Conservation (phyloP, 2,329 filamentous ascomycete genomes). For the Exophiala alcalophila region DNA sequence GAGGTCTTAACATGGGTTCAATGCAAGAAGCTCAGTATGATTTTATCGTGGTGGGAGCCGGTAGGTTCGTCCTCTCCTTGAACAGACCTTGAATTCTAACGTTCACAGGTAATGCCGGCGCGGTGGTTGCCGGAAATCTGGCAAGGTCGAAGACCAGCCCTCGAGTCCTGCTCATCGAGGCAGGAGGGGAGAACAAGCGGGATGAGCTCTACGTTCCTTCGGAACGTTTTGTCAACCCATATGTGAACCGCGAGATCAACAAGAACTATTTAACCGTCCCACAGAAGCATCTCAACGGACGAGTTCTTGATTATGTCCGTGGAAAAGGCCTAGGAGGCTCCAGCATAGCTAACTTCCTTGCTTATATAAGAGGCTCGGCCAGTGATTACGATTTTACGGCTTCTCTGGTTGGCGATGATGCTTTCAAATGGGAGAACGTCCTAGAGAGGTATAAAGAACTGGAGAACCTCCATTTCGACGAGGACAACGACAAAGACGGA, state of each 20-base stretch:
- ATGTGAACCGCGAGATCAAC: constrained; percentile 49
- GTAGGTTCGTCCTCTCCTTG: constrained; percentile 38
- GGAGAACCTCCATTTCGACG: constrained; percentile 39
- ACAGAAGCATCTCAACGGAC: constrained; percentile 45
- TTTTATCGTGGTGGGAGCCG: constrained; percentile 41
- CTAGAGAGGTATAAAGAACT: constrained; percentile 51
- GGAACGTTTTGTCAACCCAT: constrained; percentile 52
- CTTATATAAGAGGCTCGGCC: constrained; percentile 48
- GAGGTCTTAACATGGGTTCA: constrained; percentile 20
- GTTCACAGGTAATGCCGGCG: constrained; percentile 56
- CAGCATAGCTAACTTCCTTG: constrained; percentile 54
- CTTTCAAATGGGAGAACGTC: constrained; percentile 55
- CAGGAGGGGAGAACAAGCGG: constrained; percentile 52
- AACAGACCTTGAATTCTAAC: background rate
- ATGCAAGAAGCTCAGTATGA: constrained; percentile 4
- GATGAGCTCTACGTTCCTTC: constrained; percentile 48
- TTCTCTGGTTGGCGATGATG: constrained; percentile 52
- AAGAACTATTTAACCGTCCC: constrained; percentile 53
- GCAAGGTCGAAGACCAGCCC: constrained; percentile 48
- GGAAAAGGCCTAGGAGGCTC: constrained; percentile 53
- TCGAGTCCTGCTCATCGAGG: constrained; percentile 59
- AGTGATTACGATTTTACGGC: constrained; percentile 54
- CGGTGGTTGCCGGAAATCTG: constrained; percentile 54
- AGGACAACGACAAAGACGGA: constrained; percentile 3
- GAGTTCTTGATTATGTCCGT: constrained; percentile 49